These are phyloP conservation scores for Plasmopara muralis DNA, from an alignment of 352 stramenopile species.

Conservation along the genomic window DNA sequence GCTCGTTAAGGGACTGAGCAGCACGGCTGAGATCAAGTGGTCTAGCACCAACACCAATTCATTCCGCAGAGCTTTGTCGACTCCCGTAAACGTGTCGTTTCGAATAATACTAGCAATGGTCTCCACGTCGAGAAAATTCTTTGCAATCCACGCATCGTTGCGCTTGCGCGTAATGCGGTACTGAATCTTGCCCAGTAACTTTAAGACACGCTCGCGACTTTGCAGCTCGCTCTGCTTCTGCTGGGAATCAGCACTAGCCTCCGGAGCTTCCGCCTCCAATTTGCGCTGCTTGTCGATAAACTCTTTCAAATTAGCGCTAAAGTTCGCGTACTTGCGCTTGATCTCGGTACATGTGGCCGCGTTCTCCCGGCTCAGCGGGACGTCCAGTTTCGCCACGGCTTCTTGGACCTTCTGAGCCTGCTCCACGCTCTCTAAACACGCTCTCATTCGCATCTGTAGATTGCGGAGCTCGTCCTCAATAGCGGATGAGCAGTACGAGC, in stretches of 20 bases:
- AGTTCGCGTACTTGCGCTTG: slow-evolving; percentile 44
- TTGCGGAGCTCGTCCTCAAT: slow-evolving; percentile 66
- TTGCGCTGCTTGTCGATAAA: slow-evolving; percentile 61
- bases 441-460: slow-evolving; percentile 53
- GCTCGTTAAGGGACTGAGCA: slow-evolving; percentile 39
- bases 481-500: slow-evolving; percentile 68
- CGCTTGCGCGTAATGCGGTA: slow-evolving; percentile 59
- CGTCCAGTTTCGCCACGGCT: slow-evolving; percentile 51
- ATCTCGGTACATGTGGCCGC: slow-evolving; percentile 42
- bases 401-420: slow-evolving; percentile 54
- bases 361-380: slow-evolving; percentile 54
- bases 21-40: slow-evolving; percentile 61
- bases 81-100: slow-evolving; percentile 17
- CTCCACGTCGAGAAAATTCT: slow-evolving; percentile 48
- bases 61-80: slow-evolving; percentile 39
- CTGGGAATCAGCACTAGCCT: slow-evolving; percentile 4
- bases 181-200: slow-evolving; percentile 51
- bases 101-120: slow-evolving; percentile 33
- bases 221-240: slow-evolving; percentile 25
- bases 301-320: slow-evolving; percentile 34
- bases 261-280: slow-evolving; percentile 30
- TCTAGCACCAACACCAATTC: slow-evolving; percentile 59
- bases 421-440: slow-evolving; percentile 47
- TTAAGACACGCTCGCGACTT: slow-evolving; percentile 31
- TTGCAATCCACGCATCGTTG: slow-evolving; percentile 51